Conservation (phyloP, 495 filamentous ascomycete genomes). For the Aspergillus ostianus region DNA sequence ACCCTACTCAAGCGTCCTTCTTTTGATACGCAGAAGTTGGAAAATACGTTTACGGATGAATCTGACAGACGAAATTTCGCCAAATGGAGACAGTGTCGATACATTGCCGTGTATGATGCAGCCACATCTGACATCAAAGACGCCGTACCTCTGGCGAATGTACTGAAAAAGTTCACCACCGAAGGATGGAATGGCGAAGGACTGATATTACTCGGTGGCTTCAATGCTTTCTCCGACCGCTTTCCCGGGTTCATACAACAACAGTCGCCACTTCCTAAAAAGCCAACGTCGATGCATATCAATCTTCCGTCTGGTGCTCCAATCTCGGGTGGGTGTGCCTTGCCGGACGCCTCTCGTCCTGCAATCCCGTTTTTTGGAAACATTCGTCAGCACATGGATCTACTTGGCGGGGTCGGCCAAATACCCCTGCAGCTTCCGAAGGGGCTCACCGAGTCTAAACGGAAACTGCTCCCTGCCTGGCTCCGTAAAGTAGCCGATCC, state of each 20-base stretch:
- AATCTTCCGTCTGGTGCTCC: constrained; percentile 61
- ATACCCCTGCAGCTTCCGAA: constrained; percentile 72
- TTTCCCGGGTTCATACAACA: constrained; percentile 47
- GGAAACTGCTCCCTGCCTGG: constrained; percentile 67
- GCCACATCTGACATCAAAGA: constrained; percentile 75
- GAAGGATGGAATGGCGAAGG: constrained; percentile 78
- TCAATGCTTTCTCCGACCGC: constrained; percentile 45
- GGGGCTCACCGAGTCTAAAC: constrained; percentile 43
- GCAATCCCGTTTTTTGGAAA: constrained; percentile 93
- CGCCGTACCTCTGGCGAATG: constrained; percentile 71
- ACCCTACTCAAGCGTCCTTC: constrained; percentile 88
- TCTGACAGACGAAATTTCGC: constrained; percentile 72
- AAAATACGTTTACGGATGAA: constrained; percentile 79
- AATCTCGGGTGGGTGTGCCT: constrained; percentile 80
- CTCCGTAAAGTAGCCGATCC: constrained; percentile 63
- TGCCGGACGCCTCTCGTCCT: constrained; percentile 65
- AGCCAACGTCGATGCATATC: constrained; percentile 45
- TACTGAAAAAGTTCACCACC: constrained; percentile 84
- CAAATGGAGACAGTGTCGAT: constrained; percentile 67
- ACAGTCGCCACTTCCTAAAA: constrained; percentile 19
- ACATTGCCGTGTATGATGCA: constrained; percentile 86
- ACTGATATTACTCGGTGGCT: constrained; percentile 66
- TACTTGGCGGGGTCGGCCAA: constrained; percentile 91
- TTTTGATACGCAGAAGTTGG: constrained; percentile 86
- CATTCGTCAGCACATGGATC: constrained; percentile 95